These are phyloP conservation scores for Nicotiana knightiana DNA, from an alignment of 257 asterid genomes.

Conservation along the genomic window DNA sequence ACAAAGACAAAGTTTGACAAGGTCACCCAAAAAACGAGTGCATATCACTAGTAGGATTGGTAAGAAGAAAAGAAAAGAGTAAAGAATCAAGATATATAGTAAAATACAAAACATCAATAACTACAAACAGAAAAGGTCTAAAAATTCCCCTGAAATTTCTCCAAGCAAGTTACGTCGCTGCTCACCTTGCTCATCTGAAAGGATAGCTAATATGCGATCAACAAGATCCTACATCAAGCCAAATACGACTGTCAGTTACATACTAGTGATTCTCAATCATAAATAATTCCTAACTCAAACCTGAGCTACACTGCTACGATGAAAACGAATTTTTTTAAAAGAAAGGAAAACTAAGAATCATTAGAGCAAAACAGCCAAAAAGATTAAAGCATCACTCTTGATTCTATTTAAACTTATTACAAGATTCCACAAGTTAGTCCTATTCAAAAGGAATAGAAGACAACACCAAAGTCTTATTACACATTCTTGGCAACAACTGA, in stretches of 20 bases:
- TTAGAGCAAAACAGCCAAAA: not conserved
- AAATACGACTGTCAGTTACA: not conserved
- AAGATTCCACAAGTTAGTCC: not conserved
- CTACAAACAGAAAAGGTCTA: conserved; percentile 4
- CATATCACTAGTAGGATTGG: not conserved
- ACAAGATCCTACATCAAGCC: conserved; percentile 67
- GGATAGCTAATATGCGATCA: conserved; percentile 71
- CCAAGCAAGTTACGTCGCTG: not conserved
- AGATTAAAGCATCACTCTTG: not conserved
- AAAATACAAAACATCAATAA: not conserved
- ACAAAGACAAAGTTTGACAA: not conserved
- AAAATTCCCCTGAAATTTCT: not conserved
- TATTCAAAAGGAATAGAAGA: not conserved
- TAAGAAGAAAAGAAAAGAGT: not conserved
- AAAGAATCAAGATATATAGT: not conserved
- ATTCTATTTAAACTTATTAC: not conserved
- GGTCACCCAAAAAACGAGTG: not conserved
- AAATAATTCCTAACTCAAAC: not conserved
- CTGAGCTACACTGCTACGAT: not conserved
- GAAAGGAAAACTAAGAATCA: not conserved
- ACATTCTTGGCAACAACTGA: conserved; percentile 1
- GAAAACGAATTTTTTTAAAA: not conserved
- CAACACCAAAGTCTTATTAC: not conserved
- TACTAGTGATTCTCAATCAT: not conserved
- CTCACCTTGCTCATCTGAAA: conserved; percentile 80